Conservation (phyloP, 164 flowering plant genomes). For the Buxus sempervirens region DNA sequence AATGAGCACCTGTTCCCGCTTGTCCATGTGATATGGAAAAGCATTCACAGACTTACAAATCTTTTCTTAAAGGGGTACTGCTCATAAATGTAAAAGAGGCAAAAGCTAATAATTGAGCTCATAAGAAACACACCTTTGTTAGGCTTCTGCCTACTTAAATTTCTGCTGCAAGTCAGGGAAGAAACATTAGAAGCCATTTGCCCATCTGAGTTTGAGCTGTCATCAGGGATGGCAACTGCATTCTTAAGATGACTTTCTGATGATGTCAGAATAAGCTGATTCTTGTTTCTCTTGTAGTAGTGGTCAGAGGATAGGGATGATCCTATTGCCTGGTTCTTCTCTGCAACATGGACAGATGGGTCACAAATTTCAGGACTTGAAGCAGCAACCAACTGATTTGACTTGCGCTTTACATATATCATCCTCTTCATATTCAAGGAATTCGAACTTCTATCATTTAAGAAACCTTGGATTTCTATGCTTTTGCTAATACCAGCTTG, state of each 20-base stretch:
- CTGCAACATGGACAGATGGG: slow-evolving; percentile 23
- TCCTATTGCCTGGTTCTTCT: slow-evolving; percentile 26
- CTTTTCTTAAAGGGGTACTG: background rate
- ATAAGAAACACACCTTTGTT: slow-evolving; percentile 37
- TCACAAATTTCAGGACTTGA: slow-evolving; percentile 24
- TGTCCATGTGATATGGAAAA: too few species aligned
- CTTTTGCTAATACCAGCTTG: slow-evolving; percentile 20
- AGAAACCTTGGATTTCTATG: slow-evolving; percentile 25
- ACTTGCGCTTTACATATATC: slow-evolving; percentile 58
- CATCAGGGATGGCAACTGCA: slow-evolving; percentile 18
- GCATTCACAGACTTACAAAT: background rate
- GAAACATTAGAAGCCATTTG: slow-evolving; percentile 23
- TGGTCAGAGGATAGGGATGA: slow-evolving; percentile 29
- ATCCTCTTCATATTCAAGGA: slow-evolving; percentile 29
- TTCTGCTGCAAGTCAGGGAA: slow-evolving; percentile 23
- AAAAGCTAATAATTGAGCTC: background rate
- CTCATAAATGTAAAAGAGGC: background rate
- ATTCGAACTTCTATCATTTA: slow-evolving; percentile 26
- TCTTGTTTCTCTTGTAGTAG: slow-evolving; percentile 69
- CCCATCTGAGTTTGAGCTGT: slow-evolving; percentile 29
- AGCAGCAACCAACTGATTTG: slow-evolving; percentile 75
- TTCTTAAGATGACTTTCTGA: slow-evolving; percentile 28
- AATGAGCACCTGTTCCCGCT: too few species aligned
- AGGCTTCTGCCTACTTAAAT: slow-evolving; percentile 29
- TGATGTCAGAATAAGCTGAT: slow-evolving; percentile 72